Evolutionary conservation across 306 rosid genomes (phyloP), one percentile per base, ranked within the genome.

Genomic region (Coriaria nepalensis): DNA sequence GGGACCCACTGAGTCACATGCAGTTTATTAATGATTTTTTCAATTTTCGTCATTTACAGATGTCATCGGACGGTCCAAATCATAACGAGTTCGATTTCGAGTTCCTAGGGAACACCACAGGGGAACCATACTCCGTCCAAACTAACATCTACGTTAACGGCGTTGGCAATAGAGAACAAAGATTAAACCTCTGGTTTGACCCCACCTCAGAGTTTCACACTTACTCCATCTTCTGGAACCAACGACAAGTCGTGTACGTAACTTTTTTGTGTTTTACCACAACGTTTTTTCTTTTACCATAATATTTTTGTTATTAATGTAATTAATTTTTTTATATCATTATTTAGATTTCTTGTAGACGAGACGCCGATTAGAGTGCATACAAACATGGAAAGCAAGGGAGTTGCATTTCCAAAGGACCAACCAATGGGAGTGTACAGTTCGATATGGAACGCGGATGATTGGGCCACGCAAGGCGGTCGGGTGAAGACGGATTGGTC

Each of bases 401-500:
- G 98, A 2, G 46, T 90, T 9, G 76, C 98, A 0, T 90, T 64
- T 45, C 98, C 98, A 0, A 90, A 85, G 40, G 95, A 85, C 61
- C 98, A 90, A 52, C 67, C 98, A 0, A 90, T 90, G 95, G 98
- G 98, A 0, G 94, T 90, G 0, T 90, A 81, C 70, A 90, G 98
- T 43, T 90, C 98, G 0, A 79, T 90, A 20, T 90, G 98, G 98
- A 90, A 90, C 9, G 97, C 97, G 0, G 97, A 90, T 10, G 95
- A 90, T 40, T 90, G 97, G 97, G 97, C 97, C 6, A 90, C 97
- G 1, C 97, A 90, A 14, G 97, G 95, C 0, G 97, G 97, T n/a
- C 67, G 87, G 7, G 92, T 90, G 45, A 84, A 90, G 70, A 90
- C 95, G 4, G 93, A 90, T 56, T 90, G 98, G 98, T 73, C 82